phyloP scores from a whole-genome alignment of 768 basidiomycete species.

The Macrolepiota albuminosa region DNA sequence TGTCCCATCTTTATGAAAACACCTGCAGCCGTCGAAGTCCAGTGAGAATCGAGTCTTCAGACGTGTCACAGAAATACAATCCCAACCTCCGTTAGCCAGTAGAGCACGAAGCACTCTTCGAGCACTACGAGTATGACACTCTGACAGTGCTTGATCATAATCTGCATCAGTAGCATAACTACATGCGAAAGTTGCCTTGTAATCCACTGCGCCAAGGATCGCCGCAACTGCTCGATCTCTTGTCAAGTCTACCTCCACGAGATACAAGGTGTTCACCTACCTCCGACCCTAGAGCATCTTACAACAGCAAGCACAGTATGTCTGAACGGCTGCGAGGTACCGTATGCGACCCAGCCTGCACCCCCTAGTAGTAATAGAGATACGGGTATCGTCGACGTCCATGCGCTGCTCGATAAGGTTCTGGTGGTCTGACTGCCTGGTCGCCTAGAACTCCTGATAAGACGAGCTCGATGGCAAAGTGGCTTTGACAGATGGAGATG shows the following conservation, averaged over 20 bases:
- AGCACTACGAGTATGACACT: slow-evolving; percentile 84
- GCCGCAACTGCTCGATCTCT: slow-evolving; percentile 46
- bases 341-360: slow-evolving; percentile 48
- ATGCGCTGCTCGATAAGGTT: slow-evolving; percentile 15
- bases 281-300: slow-evolving; percentile 78
- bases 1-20: slow-evolving; percentile 91
- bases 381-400: slow-evolving; percentile 35
- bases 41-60: slow-evolving; percentile 1
- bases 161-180: slow-evolving; percentile 48
- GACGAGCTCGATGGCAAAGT: slow-evolving; percentile 4
- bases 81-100: slow-evolving; percentile 78
- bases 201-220: slow-evolving; percentile 60
- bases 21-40: slow-evolving; percentile 32
- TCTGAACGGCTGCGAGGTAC: slow-evolving; percentile 68
- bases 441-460: slow-evolving; percentile 6
- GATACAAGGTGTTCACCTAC: slow-evolving; percentile 28
- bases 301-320: slow-evolving; percentile 68
- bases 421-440: background rate
- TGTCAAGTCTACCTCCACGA: slow-evolving; percentile 19
- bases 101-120: slow-evolving; percentile 75
- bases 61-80: slow-evolving; percentile 4
- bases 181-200: slow-evolving; percentile 62
- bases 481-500: slow-evolving; percentile 5
- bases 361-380: slow-evolving; percentile 31
- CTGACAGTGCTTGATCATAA: slow-evolving; percentile 51